Conservation (phyloP, 2,329 filamentous ascomycete genomes). For the Teratosphaeriaceae sp. region DNA sequence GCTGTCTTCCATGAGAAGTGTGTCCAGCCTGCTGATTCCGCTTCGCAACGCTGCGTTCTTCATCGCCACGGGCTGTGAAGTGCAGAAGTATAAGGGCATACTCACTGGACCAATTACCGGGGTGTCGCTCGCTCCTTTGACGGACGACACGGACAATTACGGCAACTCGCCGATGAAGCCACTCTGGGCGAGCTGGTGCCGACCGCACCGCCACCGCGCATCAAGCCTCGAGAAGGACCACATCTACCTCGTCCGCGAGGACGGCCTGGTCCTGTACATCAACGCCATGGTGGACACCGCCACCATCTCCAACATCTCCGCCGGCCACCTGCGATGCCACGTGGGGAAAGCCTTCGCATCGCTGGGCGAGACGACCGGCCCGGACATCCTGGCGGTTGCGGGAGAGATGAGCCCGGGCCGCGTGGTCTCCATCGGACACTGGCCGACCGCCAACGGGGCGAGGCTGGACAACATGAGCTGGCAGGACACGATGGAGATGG, state of each 20-base stretch:
- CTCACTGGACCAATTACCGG: conserved; percentile 32
- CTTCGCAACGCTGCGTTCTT: conserved; percentile 36
- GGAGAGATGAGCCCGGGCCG: conserved; percentile 69
- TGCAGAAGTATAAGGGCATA: conserved; percentile 34
- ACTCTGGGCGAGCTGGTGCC: conserved; percentile 75
- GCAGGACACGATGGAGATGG: conserved; percentile 41
- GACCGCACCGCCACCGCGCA: conserved; percentile 60
- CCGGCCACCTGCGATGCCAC: conserved; percentile 64
- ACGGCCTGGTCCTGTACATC: conserved; percentile 70
- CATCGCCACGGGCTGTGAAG: conserved; percentile 31
- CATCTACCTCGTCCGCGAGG: conserved; percentile 81
- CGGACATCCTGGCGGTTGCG: conserved; percentile 73
- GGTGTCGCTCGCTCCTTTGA: conserved; percentile 7
- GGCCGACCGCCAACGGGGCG: conserved; percentile 15
- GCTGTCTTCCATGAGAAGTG: conserved; percentile 15
- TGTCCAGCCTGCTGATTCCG: conserved; percentile 35
- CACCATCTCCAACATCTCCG: conserved; percentile 44
- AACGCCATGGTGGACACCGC: conserved; percentile 56
- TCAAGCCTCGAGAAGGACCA: conserved; percentile 63
- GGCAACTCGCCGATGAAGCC: conserved; percentile 21
- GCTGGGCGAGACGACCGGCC: conserved; percentile 51
- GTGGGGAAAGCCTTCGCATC: conserved; percentile 78
- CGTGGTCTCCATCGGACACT: conserved; percentile 23
- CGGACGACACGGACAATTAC: conserved; percentile 10
- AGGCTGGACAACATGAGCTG: conserved; percentile 30